Base-by-base conservation (phyloP, 2,329 filamentous ascomycete genomes). In the Xylariaceae sp. region DNA sequence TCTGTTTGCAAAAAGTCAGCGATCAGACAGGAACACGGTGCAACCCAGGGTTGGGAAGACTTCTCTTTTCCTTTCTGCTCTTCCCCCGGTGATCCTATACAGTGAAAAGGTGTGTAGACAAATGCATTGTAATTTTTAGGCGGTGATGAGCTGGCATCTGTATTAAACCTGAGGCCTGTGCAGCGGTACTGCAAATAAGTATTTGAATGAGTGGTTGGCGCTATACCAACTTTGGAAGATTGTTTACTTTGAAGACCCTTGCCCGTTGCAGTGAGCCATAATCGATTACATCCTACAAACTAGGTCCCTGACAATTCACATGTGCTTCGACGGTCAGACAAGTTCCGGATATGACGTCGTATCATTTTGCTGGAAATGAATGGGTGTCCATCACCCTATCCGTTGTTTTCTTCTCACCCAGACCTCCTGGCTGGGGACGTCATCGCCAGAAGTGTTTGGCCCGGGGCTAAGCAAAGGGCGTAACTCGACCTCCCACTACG, bases 401-500 rank as follows among this genome's bases (percentile, higher is more conserved):
- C 61, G 60, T 41, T 64, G 61, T 45, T 62, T 65, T 40, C 57
- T 55, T 41, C 62, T 55, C 8, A 65, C 48, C 62, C 62, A 65
- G 34, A 65, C 58, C 37, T 59, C 58, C 22, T 57, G 47, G 3
- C 47, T 42, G 12, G 12, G 12, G 12, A 16, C 27, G 12, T 32
- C 16, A 32, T 32, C 27, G 7, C n/a, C n/a, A n/a, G n/a, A n/a
- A n/a, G n/a, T n/a, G n/a, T n/a, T n/a, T n/a, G n/a, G n/a, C n/a
- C n/a, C n/a, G 14, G 32, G 41, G 12, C 12, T 36, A 10, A 48
- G 19, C 11, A 32, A 17, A 17, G 58, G 55, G 16, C 79, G 69
- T 8, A 82, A 42, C 48, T 86, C 71, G 0, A 83, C 73, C 52
- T 86, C 82, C 81, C 82, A 86, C 0, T 32, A 32, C n/a, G n/a